These are phyloP conservation scores for Trametes gibbosa DNA, from an alignment of 768 basidiomycete species.

Conservation along the genomic window DNA sequence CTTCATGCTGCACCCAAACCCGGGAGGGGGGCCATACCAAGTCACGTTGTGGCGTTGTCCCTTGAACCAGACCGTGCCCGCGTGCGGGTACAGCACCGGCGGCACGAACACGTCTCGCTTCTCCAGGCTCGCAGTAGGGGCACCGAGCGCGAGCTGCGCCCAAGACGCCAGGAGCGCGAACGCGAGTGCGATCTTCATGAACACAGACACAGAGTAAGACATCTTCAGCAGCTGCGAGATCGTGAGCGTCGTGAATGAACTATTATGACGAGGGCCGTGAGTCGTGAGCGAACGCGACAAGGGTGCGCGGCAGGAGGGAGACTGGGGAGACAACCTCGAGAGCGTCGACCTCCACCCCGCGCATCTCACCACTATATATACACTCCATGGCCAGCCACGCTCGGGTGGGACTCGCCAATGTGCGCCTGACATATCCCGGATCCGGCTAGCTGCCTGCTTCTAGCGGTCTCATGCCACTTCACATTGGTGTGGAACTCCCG, in stretches of 20 bases:
- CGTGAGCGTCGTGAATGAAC: background rate
- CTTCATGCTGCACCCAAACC: background rate
- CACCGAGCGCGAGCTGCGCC: constrained; percentile 4
- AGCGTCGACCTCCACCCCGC: background rate
- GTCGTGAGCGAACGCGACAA: background rate
- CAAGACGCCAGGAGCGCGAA: constrained; percentile 3
- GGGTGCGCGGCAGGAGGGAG: background rate
- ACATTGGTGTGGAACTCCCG: background rate
- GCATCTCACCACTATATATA: background rate
- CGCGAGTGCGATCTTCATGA: constrained; percentile 8
- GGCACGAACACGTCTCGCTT: constrained; percentile 17
- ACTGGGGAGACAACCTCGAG: too few relatives aligned
- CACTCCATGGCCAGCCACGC: background rate
- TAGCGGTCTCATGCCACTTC: constrained; percentile 5
- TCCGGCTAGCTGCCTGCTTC: constrained; percentile 6
- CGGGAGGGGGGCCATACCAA: constrained; percentile 4
- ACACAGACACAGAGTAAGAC: background rate
- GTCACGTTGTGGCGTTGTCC: constrained; percentile 18
- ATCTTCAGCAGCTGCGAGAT: background rate
- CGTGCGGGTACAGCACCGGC: constrained; percentile 17
- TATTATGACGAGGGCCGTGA: too few relatives aligned
- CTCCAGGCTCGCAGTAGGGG: background rate
- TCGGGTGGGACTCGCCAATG: background rate
- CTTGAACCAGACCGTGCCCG: constrained; percentile 15
- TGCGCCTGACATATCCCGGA: background rate